Evolutionary conservation across 371 early-diverging fungal species (phyloP), one percentile per base, ranked within the genome.

Genomic region (Mucor irregularis): DNA sequence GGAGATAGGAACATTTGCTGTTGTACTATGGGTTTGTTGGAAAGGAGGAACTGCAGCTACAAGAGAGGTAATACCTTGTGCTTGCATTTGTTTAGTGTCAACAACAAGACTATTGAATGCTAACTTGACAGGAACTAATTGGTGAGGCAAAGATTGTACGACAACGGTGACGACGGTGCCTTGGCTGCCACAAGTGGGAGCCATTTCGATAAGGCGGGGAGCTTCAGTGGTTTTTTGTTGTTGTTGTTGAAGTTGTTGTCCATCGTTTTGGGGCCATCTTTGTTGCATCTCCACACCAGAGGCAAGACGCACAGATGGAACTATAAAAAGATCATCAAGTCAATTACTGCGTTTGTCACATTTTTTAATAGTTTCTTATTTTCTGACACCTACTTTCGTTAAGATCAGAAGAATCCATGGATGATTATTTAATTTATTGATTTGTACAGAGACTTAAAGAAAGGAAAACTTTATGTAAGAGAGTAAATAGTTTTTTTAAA

Each of bases 101-200:
- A 73, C 69, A 8, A 73, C 53, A 0, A 69, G 37, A 21, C 54
- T 67, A 24, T 69, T 69, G 14, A 73, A 69, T 11, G 67, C 73
- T 6, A 73, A 47, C 49, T 69, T 69, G 44, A 61, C 47, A 33
- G 62, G 55, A 16, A 31, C 37, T 7, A 37, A 13, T 38, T 25
- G 58, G 45, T 45, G 51, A 34, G 49, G 51, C 34, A 58, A 51
- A 9, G 51, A 51, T 26, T 51, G 51, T 17, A 58, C 46, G 16
- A 58, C 58, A 24, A 58, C 31, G 24, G 58, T 58, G 5, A 58
- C 45, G 5, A 50, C 26, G 4, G 56, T 61, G 19, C 56, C 62
- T 28, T 61, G 46, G 13, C 13, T 34, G 14, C 62, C 62, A 25
- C 34, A 50, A 5, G 31, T 40, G 11, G 62, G 62, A 3, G 56